Percentiles rank a stretch among this genome's conserved stretches.
These are phyloP conservation scores for Oldenlandia corymbosa DNA, from an alignment of 257 asterid species.

Conservation along the genomic window DNA sequence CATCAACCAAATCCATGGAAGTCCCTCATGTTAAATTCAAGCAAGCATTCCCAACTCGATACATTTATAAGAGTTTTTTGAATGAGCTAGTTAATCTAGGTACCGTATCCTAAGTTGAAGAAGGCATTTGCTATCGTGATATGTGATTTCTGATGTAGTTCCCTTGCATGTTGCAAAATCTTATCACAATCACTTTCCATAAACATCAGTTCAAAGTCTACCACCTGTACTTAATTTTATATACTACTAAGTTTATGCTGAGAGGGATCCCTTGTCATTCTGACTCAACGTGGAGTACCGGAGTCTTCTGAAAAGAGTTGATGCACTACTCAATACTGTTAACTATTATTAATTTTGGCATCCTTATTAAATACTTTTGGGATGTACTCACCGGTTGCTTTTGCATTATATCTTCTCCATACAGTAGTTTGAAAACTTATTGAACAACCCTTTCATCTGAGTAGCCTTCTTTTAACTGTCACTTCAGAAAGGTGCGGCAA, in stretches of 20 bases:
- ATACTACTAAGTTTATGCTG: too few species aligned
- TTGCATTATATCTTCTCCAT: not conserved
- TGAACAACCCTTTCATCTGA: not conserved
- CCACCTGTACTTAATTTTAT: not conserved
- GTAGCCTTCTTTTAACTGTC: constrained; percentile 9
- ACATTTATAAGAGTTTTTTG: not conserved
- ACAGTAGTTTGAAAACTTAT: not conserved
- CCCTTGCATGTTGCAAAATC: not conserved
- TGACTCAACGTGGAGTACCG: not conserved
- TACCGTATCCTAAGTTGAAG: not conserved
- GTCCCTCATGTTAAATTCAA: not conserved
- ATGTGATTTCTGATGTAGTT: not conserved
- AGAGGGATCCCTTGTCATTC: not conserved
- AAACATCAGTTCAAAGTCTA: not conserved
- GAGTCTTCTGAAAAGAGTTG: not conserved
- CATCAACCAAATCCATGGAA: not conserved
- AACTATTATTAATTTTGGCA: constrained; percentile 7
- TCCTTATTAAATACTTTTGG: too few species aligned
- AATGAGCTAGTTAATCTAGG: too few species aligned
- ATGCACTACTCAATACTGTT: not conserved
- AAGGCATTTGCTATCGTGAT: not conserved
- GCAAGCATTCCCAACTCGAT: not conserved
- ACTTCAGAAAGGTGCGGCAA: constrained; percentile 63
- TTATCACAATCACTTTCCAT: not conserved
- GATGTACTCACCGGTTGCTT: not conserved